Percentiles rank a stretch among this genome's conserved stretches.
Evolutionary conservation across 257 asterid species (phyloP).

Genomic region (Solanum gracilifrons): DNA sequence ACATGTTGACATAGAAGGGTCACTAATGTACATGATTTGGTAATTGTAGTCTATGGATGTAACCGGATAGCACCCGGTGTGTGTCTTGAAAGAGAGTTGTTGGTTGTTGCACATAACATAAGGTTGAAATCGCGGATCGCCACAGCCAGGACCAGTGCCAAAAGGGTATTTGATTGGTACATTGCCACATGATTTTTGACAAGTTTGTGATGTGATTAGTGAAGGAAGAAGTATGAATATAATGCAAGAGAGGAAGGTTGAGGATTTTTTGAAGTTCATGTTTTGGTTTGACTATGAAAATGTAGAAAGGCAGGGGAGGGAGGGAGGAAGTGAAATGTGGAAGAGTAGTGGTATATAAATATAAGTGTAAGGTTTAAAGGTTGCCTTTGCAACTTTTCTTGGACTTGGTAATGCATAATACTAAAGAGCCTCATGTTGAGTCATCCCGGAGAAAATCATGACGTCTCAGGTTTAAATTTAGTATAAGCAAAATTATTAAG

Average conservation of each 20-base stretch:
- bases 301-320: background rate
- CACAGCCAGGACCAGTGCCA: slow-evolving; percentile 75
- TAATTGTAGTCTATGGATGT: slow-evolving; percentile 61
- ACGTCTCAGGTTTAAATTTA: background rate
- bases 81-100: slow-evolving; percentile 53
- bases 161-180: slow-evolving; percentile 60
- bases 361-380: background rate
- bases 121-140: slow-evolving; percentile 60
- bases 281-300: background rate
- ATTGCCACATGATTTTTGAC: slow-evolving; percentile 52
- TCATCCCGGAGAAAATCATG: rapidly evolving
- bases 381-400: background rate
- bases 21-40: slow-evolving; percentile 49
- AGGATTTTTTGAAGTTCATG: background rate
- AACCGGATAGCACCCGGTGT: slow-evolving; percentile 57
- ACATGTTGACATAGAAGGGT: slow-evolving; percentile 81
- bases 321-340: background rate
- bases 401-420: background rate
- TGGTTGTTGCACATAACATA: slow-evolving; percentile 45
- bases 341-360: background rate
- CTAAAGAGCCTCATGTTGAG: background rate
- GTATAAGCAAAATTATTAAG: too few species aligned
- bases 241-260: background rate
- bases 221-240: slow-evolving; percentile 12
- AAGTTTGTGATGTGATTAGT: slow-evolving; percentile 37